These are phyloP conservation scores for Penicillium sp. DNA, from an alignment of 2,329 filamentous ascomycete species.

Conservation along the genomic window DNA sequence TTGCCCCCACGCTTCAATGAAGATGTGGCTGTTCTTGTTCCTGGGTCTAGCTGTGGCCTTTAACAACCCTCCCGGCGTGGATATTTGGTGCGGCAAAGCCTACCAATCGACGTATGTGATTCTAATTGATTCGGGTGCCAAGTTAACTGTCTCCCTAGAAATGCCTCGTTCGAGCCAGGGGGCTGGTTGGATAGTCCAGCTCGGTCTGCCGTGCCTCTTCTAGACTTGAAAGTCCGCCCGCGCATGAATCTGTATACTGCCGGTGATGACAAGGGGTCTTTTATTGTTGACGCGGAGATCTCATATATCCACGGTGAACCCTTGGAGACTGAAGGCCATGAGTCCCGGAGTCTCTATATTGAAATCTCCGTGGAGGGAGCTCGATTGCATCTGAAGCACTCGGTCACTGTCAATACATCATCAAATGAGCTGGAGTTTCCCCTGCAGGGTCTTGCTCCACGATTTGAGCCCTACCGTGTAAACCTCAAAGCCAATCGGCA, in stretches of 20 bases:
- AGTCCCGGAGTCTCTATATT: constrained; percentile 31
- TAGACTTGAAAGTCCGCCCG: constrained; percentile 48
- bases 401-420: constrained; percentile 39
- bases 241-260: constrained; percentile 50
- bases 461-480: constrained; percentile 38
- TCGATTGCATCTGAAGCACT: constrained; percentile 21
- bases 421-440: constrained; percentile 38
- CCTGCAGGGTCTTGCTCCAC: constrained; percentile 30
- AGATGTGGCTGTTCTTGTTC: constrained; percentile 5
- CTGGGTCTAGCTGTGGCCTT: constrained; percentile 22
- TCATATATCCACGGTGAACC: constrained; percentile 40
- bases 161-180: constrained; percentile 49
- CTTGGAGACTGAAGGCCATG: constrained; percentile 19
- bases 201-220: constrained; percentile 34
- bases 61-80: constrained; percentile 44
- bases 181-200: constrained; percentile 46
- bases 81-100: constrained; percentile 52
- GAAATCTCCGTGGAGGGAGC: constrained; percentile 23
- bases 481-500: constrained; percentile 32
- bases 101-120: constrained; percentile 40
- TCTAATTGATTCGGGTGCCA: neutral
- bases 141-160: constrained; percentile 28
- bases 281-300: constrained; percentile 46
- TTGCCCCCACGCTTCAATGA: neutral
- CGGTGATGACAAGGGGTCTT: constrained; percentile 37